phyloP scores from a whole-genome alignment of 2,329 filamentous ascomycete genomes.

The Fusarium sp. region DNA sequence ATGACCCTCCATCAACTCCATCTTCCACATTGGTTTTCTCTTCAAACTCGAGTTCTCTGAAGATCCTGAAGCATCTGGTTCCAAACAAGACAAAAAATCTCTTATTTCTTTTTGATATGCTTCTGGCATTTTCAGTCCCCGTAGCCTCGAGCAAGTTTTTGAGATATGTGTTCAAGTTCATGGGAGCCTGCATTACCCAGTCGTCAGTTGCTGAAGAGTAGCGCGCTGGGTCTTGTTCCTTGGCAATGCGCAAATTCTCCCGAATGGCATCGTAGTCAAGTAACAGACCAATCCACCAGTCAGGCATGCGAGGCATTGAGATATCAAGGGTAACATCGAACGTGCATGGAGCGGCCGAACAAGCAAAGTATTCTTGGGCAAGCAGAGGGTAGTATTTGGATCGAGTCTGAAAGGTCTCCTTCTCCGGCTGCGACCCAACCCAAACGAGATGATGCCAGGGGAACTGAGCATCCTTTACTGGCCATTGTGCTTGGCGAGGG shows the following conservation, averaged over 20 bases:
- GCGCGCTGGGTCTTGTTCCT: slow-evolving; percentile 57
- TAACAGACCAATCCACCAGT: slow-evolving; percentile 55
- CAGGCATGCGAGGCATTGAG: slow-evolving; percentile 57
- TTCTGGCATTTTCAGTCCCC: slow-evolving; percentile 50
- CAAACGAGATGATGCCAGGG: slow-evolving; percentile 53
- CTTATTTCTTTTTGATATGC: slow-evolving; percentile 66
- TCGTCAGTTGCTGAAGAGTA: slow-evolving; percentile 56
- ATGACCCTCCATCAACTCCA: slow-evolving; percentile 52
- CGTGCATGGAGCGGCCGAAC: slow-evolving; percentile 54
- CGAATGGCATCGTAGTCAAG: slow-evolving; percentile 56
- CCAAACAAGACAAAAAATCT: slow-evolving; percentile 64
- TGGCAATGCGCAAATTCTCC: slow-evolving; percentile 51
- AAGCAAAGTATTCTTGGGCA: slow-evolving; percentile 52
- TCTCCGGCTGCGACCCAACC: slow-evolving; percentile 46
- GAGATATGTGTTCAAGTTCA: slow-evolving; percentile 61
- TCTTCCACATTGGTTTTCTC: slow-evolving; percentile 52
- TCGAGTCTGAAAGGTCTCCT: slow-evolving; percentile 36
- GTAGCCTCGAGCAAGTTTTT: slow-evolving; percentile 57
- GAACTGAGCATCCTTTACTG: slow-evolving; percentile 47
- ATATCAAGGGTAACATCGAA: slow-evolving; percentile 58
- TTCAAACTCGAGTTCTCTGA: slow-evolving; percentile 59
- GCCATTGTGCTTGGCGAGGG: slow-evolving; percentile 48
- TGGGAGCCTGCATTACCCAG: slow-evolving; percentile 53
- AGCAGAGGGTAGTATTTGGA: slow-evolving; percentile 53
- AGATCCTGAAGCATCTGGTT: slow-evolving; percentile 58